Percentiles rank a stretch among this genome's conserved stretches.
These are phyloP conservation scores for Boletus pseudo-olivaceus DNA, from an alignment of 768 basidiomycete genomes.

Conservation along the genomic window DNA sequence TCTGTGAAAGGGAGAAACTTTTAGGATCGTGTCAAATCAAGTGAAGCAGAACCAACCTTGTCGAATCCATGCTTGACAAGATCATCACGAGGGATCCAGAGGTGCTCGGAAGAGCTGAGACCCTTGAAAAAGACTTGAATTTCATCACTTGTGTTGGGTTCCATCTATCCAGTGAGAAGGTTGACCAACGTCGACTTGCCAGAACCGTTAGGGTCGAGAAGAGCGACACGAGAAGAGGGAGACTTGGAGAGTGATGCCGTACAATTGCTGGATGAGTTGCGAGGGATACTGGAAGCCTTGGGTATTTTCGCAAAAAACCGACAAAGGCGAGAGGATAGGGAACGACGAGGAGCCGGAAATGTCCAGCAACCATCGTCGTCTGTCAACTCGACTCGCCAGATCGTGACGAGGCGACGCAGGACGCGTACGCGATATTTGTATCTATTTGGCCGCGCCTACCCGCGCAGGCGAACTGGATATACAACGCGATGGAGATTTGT, in stretches of 20 bases:
- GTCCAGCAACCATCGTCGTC: too few relatives aligned
- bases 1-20: slow-evolving; percentile 41
- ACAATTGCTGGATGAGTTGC: slow-evolving; percentile 81
- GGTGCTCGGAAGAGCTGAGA: slow-evolving; percentile 94
- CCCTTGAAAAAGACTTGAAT: slow-evolving; percentile 95
- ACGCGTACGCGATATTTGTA: too few relatives aligned
- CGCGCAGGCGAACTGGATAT: background rate
- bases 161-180: slow-evolving; percentile 94
- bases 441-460: too few relatives aligned
- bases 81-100: slow-evolving; percentile 96
- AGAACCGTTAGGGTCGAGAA: slow-evolving; percentile 98
- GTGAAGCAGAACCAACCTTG: slow-evolving; percentile 49
- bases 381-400: too few relatives aligned
- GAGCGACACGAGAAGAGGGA: slow-evolving; percentile 97
- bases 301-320: slow-evolving; percentile 84
- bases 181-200: slow-evolving; percentile 98
- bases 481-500: background rate
- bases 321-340: too few relatives aligned
- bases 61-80: slow-evolving; percentile 98
- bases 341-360: too few relatives aligned
- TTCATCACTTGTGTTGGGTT: slow-evolving; percentile 94
- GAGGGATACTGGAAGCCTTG: slow-evolving; percentile 94
- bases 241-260: slow-evolving; percentile 94
- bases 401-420: too few relatives aligned
- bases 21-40: background rate